Evolutionary conservation across 352 stramenopile genomes (phyloP).

Genomic region (Phytophthora brassicae): DNA sequence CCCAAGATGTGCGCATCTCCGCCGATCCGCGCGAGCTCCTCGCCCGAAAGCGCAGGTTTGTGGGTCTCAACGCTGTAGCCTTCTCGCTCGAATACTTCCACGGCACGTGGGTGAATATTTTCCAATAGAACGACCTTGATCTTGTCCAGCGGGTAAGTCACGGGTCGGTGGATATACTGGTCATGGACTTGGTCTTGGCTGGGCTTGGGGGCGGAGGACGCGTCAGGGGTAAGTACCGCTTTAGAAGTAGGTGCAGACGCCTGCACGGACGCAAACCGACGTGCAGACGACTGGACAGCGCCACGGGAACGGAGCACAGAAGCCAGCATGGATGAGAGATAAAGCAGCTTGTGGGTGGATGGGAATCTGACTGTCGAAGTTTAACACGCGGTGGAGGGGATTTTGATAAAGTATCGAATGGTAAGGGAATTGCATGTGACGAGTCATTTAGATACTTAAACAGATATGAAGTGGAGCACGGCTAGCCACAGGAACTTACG

Average conservation of each 20-base stretch:
- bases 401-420: slow-evolving; percentile 1
- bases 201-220: slow-evolving; percentile 10
- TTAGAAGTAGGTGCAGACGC: slow-evolving; percentile 23
- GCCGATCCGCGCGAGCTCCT: slow-evolving; percentile 69
- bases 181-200: slow-evolving; percentile 17
- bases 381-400: slow-evolving; percentile 9
- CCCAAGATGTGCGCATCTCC: slow-evolving; percentile 79
- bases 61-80: slow-evolving; percentile 78
- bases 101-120: slow-evolving; percentile 81
- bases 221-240: slow-evolving; percentile 19
- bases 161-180: slow-evolving; percentile 61
- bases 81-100: slow-evolving; percentile 77
- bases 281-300: slow-evolving; percentile 11
- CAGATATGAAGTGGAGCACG: slow-evolving; percentile 9
- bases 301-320: slow-evolving; percentile 34
- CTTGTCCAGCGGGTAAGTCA: slow-evolving; percentile 79
- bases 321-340: slow-evolving; percentile 35
- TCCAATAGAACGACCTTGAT: slow-evolving; percentile 84
- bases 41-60: slow-evolving; percentile 71
- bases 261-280: slow-evolving; percentile 43
- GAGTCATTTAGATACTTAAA: slow-evolving; percentile 1
- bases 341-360: slow-evolving; percentile 8
- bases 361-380: slow-evolving; percentile 22
- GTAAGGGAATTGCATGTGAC: slow-evolving; percentile 7
- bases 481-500: background rate